Evolutionary conservation across 78 protist genomes (phyloP).

Genomic region (Dictyostelium brefeldianum): DNA sequence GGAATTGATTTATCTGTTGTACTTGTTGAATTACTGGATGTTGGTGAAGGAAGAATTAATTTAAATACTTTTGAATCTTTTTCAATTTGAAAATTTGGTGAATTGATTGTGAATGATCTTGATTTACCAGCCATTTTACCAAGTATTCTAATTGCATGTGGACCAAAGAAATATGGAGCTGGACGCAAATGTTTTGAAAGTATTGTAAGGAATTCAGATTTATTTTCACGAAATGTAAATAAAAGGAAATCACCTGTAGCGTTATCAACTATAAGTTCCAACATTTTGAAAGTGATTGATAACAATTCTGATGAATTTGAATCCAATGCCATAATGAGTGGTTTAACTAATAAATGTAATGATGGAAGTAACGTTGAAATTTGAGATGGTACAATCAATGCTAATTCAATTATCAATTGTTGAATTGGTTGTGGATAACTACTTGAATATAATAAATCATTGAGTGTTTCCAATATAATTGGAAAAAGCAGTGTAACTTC

Average conservation of each 20-base stretch:
- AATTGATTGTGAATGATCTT: constrained; percentile 44
- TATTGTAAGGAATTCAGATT: constrained; percentile 46
- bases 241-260: constrained; percentile 87
- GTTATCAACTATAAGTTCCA: constrained; percentile 92
- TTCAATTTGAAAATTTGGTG: constrained; percentile 2
- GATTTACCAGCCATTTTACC: constrained; percentile 98
- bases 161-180: constrained; percentile 82
- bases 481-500: constrained; percentile 47
- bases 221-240: constrained; percentile 21
- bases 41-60: constrained; percentile 13
- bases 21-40: background rate
- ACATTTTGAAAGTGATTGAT: constrained; percentile 45
- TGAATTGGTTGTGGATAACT: constrained; percentile 72
- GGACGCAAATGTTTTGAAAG: constrained; percentile 84
- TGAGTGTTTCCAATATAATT: constrained; percentile 83
- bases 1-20: background rate
- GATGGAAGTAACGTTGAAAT: constrained; percentile 88
- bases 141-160: constrained; percentile 90
- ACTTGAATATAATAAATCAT: constrained; percentile 31
- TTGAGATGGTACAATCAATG: constrained; percentile 93
- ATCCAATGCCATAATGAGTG: constrained; percentile 89
- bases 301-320: constrained; percentile 38
- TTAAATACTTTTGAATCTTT: constrained; percentile 6
- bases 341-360: constrained; percentile 87
- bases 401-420: constrained; percentile 90